phyloP scores from a whole-genome alignment of 176 grass and related monocot genomes.

The Tillandsia leiboldiana region DNA sequence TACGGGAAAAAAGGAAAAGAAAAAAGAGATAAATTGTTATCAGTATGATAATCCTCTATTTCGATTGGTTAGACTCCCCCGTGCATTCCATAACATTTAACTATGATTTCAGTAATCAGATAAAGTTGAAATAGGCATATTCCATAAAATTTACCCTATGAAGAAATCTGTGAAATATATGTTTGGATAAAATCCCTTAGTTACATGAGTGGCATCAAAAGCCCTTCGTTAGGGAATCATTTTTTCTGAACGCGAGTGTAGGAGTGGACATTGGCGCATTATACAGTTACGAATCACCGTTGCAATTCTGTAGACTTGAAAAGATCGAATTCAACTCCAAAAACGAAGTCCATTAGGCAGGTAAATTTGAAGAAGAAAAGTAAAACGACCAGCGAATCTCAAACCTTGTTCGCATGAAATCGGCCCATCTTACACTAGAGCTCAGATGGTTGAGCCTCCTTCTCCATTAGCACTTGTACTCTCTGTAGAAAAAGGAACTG shows the following conservation, averaged over 20 bases:
- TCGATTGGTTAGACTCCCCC: too few species aligned
- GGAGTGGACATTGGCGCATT: not conserved
- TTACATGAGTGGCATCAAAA: too few species aligned
- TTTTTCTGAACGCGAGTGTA: not conserved
- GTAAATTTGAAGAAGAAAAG: not conserved
- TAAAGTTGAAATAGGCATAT: too few species aligned
- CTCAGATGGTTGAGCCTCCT: not conserved
- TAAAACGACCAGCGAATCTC: not conserved
- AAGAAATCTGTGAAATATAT: too few species aligned
- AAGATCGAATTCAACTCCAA: not conserved
- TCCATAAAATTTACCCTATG: too few species aligned
- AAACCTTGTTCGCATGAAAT: conserved; percentile 1
- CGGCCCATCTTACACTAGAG: not conserved
- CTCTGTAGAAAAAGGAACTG: conserved; percentile 12
- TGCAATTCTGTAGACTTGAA: not conserved
- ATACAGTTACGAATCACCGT: not conserved
- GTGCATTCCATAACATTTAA: too few species aligned
- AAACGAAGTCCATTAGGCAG: not conserved
- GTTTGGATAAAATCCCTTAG: too few species aligned
- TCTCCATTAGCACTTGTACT: conserved; percentile 19
- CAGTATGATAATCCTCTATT: too few species aligned
- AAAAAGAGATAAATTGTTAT: too few species aligned
- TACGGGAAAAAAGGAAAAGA: too few species aligned
- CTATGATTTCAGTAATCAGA: too few species aligned
- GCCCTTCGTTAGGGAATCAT: not conserved